Evolutionary conservation across 176 grass and related monocot species (phyloP).

Genomic region (Carex myosuroides): DNA sequence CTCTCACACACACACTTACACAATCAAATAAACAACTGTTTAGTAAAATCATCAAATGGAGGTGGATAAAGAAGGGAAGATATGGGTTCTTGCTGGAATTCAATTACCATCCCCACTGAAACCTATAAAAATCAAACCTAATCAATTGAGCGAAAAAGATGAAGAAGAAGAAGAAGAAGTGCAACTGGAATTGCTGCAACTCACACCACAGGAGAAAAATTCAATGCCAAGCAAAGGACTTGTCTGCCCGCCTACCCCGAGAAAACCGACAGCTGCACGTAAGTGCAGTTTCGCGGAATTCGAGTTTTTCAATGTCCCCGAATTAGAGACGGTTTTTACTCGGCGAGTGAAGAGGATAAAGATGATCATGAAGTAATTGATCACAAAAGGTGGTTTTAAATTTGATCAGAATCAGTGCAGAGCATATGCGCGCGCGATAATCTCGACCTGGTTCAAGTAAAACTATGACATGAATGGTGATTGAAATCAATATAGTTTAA

Average conservation of each 20-base stretch:
- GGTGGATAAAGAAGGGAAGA: constrained; percentile 17
- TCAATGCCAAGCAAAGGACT: neutral
- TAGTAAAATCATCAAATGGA: constrained; percentile 1
- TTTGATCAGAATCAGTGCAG: neutral
- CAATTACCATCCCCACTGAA: constrained; percentile 12
- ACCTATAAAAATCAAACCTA: constrained; percentile 11
- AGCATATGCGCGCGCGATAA: neutral
- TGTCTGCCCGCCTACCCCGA: constrained; percentile 11
- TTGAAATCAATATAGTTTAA: neutral
- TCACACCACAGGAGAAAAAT: neutral
- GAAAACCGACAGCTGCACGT: neutral
- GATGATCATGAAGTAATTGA: constrained; percentile 15
- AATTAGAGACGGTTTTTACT: constrained; percentile 4
- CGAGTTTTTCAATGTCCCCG: neutral
- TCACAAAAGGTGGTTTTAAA: neutral
- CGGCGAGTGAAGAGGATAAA: constrained; percentile 15
- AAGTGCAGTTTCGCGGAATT: neutral
- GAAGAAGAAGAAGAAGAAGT: neutral
- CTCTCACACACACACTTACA: neutral
- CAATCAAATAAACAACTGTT: neutral
- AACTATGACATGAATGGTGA: neutral
- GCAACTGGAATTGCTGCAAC: constrained; percentile 3
- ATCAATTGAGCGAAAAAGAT: neutral
- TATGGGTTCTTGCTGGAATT: constrained; percentile 17
- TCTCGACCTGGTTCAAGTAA: neutral